Percentiles rank a stretch among this genome's conserved stretches.
Evolutionary conservation across 192 early-diverging fungal genomes (phyloP).

Genomic region (Backusella australiensis): DNA sequence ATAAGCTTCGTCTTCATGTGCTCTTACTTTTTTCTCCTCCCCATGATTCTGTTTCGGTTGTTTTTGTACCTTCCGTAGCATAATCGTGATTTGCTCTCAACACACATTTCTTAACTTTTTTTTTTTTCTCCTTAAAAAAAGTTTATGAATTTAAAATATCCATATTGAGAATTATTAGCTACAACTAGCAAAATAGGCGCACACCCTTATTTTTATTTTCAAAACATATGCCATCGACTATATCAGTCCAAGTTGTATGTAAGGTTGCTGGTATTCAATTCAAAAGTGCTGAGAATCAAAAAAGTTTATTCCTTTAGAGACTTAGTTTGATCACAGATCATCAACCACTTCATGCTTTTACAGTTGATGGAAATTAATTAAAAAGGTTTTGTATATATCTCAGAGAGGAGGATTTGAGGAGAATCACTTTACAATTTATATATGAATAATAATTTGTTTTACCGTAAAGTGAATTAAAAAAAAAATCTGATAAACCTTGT

Average conservation of each 20-base stretch:
- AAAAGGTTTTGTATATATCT: too few relatives aligned
- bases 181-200: slow-evolving; percentile 1
- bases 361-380: background rate
- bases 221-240: background rate
- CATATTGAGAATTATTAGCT: background rate
- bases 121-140: background rate
- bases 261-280: background rate
- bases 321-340: background rate
- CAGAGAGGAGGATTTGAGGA: background rate
- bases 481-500: background rate
- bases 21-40: background rate
- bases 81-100: background rate
- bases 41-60: background rate
- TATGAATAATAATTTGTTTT: background rate
- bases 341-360: background rate
- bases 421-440: background rate
- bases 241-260: background rate
- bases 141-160: background rate
- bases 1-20: background rate
- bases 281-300: background rate
- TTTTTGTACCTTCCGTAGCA: background rate
- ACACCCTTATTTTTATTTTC: background rate
- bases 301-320: background rate
- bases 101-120: background rate
- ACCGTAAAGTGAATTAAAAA: background rate